Conservation (phyloP, 2,329 filamentous ascomycete genomes). For the Fusarium sp. region DNA sequence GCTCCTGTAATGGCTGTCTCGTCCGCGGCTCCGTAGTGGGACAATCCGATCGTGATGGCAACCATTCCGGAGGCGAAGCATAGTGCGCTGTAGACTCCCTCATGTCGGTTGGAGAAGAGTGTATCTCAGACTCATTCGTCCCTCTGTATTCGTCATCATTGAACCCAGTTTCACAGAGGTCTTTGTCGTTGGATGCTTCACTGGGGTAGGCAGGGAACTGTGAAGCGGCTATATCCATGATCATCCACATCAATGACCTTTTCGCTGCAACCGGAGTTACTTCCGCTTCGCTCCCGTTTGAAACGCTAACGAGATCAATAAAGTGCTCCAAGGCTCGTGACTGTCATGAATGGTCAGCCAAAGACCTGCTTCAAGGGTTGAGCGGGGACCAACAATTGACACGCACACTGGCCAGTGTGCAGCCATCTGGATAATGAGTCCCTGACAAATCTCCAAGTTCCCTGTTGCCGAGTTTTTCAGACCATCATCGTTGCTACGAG, state of each 20-base stretch:
- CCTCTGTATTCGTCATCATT: not conserved
- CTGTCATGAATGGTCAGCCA: not conserved
- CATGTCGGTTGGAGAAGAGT: constrained; percentile 18
- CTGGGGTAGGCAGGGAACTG: constrained; percentile 23
- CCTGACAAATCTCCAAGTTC: constrained; percentile 17
- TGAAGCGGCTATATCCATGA: constrained; percentile 19
- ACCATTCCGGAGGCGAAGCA: constrained; percentile 25
- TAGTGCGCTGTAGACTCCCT: constrained; percentile 31
- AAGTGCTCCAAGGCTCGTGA: constrained; percentile 4
- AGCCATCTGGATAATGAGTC: constrained; percentile 20
- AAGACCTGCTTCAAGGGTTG: not conserved
- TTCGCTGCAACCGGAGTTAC: not conserved
- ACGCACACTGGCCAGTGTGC: constrained; percentile 21
- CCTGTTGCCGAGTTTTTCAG: not conserved
- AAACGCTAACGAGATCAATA: not conserved
- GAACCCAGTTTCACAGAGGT: not conserved
- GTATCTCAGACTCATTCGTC: not conserved
- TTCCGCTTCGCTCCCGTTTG: not conserved
- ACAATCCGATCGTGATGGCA: not conserved
- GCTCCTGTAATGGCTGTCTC: not conserved
- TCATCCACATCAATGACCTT: constrained; percentile 19
- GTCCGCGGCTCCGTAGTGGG: not conserved
- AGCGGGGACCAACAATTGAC: not conserved
- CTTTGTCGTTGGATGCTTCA: not conserved
- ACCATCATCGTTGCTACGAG: not conserved